Evolutionary conservation across 352 stramenopile genomes (phyloP).

Genomic region (Stramenopiles sp.): DNA sequence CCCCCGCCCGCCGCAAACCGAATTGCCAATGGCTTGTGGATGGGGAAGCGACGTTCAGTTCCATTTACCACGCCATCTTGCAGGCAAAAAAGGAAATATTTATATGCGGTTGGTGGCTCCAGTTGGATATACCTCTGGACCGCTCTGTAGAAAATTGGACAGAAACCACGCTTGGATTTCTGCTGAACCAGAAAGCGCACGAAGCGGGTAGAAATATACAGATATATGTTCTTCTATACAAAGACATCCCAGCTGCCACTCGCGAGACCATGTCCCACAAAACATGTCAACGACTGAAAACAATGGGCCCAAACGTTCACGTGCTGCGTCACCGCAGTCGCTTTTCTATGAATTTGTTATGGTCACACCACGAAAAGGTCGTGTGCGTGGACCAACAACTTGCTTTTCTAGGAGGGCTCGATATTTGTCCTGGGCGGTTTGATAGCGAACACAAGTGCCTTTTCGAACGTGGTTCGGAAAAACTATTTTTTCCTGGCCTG

Average conservation of each 20-base stretch:
- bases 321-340: constrained; percentile 67
- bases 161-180: too few relatives aligned
- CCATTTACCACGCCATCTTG: constrained; percentile 57
- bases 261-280: constrained; percentile 54
- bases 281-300: constrained; percentile 47
- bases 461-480: not conserved
- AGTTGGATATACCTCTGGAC: constrained; percentile 51
- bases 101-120: constrained; percentile 68
- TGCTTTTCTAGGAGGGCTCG: constrained; percentile 52
- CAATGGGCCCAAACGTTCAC: constrained; percentile 51
- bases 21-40: constrained; percentile 64
- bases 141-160: constrained; percentile 35
- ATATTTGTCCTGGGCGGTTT: constrained; percentile 64
- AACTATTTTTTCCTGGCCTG: constrained; percentile 53
- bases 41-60: constrained; percentile 52
- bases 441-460: constrained; percentile 37
- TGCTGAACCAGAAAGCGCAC: constrained; percentile 14
- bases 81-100: constrained; percentile 62
- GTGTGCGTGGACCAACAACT: constrained; percentile 62
- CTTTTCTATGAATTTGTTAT: constrained; percentile 32
- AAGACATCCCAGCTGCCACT: constrained; percentile 59
- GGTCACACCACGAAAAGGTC: constrained; percentile 78
- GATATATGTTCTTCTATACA: constrained; percentile 70
- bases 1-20: too few relatives aligned
- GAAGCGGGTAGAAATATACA: constrained; percentile 54